phyloP scores from a whole-genome alignment of 495 filamentous ascomycete species.

The Annulohypoxylon moriforme region DNA sequence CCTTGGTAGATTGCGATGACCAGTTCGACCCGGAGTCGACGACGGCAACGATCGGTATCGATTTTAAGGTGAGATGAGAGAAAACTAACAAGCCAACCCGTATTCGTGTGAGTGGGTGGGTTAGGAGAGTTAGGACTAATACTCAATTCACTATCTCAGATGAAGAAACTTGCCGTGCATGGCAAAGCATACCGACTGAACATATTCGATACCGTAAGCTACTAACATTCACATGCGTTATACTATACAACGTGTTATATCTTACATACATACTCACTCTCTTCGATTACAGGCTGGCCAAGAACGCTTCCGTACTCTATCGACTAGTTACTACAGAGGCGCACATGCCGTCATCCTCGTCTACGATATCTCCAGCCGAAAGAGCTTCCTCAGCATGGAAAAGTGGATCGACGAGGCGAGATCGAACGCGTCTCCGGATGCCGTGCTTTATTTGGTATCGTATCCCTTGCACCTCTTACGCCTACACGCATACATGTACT shows the following conservation, averaged over 20 bases:
- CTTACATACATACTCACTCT: constrained; percentile 1
- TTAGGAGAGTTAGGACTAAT: constrained; percentile 7
- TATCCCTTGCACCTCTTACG: neutral
- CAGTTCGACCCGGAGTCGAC: constrained; percentile 68
- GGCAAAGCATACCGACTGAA: constrained; percentile 66
- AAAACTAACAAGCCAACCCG: neutral
- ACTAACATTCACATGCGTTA: neutral
- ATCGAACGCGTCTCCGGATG: constrained; percentile 62
- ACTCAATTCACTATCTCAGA: constrained; percentile 37
- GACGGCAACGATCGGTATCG: constrained; percentile 70
- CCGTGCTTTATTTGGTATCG: constrained; percentile 64
- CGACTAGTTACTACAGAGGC: constrained; percentile 70
- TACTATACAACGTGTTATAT: neutral
- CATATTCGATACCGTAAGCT: constrained; percentile 68
- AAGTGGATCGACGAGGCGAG: constrained; percentile 70
- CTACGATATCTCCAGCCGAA: constrained; percentile 67
- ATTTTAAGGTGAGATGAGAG: constrained; percentile 63
- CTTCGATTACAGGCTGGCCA: constrained; percentile 55
- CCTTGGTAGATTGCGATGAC: constrained; percentile 64
- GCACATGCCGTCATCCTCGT: constrained; percentile 70
- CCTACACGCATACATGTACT: neutral
- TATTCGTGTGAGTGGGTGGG: neutral
- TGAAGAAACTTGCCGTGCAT: constrained; percentile 60
- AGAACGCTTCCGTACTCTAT: constrained; percentile 70
- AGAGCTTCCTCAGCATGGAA: constrained; percentile 67